phyloP scores from a whole-genome alignment of 306 rosid genomes.

The Sechiopsis laciniata region DNA sequence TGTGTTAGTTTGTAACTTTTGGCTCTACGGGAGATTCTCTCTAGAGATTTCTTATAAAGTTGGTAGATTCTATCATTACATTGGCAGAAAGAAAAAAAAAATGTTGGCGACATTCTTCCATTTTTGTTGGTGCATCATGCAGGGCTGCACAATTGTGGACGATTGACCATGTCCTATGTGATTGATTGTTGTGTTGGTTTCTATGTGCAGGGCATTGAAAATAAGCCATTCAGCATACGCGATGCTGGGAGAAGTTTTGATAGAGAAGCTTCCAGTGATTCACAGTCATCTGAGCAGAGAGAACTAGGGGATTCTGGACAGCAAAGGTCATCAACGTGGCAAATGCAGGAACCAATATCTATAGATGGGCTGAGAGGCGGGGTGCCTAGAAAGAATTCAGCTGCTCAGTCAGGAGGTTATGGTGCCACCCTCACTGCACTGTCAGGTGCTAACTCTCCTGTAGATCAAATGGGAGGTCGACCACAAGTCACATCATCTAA shows the following conservation, averaged over 20 bases:
- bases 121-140: not conserved
- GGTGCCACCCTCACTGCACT: constrained; percentile 34
- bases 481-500: constrained; percentile 27
- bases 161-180: not conserved
- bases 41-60: too few species aligned
- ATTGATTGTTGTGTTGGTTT: constrained; percentile 17
- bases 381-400: constrained; percentile 26
- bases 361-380: constrained; percentile 34
- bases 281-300: constrained; percentile 39
- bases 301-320: constrained; percentile 42
- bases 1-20: too few species aligned
- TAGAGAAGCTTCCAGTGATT: constrained; percentile 38
- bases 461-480: constrained; percentile 36
- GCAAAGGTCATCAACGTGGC: constrained; percentile 46
- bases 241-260: constrained; percentile 38
- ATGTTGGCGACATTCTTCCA: not conserved
- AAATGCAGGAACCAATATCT: constrained; percentile 41
- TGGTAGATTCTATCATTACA: too few species aligned
- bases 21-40: too few species aligned
- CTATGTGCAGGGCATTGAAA: constrained; percentile 56
- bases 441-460: constrained; percentile 34
- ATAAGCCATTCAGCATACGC: constrained; percentile 28
- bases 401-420: constrained; percentile 38
- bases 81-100: not conserved
- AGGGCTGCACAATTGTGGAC: not conserved